Evolutionary conservation across 805 yeast species (phyloP), one percentile per base, ranked within the genome.

Genomic region (Barnettozyma siamensis): DNA sequence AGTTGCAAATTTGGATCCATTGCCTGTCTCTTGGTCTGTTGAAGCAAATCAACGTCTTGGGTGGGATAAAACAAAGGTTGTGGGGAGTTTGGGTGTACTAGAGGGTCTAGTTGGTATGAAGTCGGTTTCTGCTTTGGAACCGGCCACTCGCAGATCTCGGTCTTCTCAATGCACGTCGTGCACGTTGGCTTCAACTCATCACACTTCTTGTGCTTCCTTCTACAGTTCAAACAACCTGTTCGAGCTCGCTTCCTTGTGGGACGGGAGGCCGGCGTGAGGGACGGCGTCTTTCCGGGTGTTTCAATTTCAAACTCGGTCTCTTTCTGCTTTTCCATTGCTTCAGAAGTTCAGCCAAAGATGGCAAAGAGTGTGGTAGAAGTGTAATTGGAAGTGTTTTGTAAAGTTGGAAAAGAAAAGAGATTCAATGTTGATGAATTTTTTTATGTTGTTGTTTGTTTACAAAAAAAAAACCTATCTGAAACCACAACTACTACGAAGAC

Each of bases 151-250:
- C 43, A 64, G 47, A 27, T 52, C 53, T 46, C 49, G 20, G 33
- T 39, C 46, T 72, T 67, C 7, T 54, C 42, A 13, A 55, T 42
- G 48, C 78, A 73, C 40, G 70, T 68, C 16, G 62, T 62, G 41
- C 70, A 65, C 44, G 53, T 53, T 16, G 72, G 69, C 44, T 62
- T 64, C 30, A 60, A 58, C 47, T 75, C 76, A 51, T 78, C 83
- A 59, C 85, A 78, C 63, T 78, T 78, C 63, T 80, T 70, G 62
- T 79, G 80, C 51, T 83, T 70, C 46, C 73, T 70, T 40, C 84
- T 67, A 57, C 87, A 80, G 36, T 79, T 77, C 45, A 77, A 64
- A 51, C 83, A 78, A 10, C 78, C 78, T 5, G 76, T 70, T 46
- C 72, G 66, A 7, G 73, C 69, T 53, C 76, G 56, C 13, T 13